Conservation (phyloP, 208 protist species). For the Trypanosoma avium region DNA sequence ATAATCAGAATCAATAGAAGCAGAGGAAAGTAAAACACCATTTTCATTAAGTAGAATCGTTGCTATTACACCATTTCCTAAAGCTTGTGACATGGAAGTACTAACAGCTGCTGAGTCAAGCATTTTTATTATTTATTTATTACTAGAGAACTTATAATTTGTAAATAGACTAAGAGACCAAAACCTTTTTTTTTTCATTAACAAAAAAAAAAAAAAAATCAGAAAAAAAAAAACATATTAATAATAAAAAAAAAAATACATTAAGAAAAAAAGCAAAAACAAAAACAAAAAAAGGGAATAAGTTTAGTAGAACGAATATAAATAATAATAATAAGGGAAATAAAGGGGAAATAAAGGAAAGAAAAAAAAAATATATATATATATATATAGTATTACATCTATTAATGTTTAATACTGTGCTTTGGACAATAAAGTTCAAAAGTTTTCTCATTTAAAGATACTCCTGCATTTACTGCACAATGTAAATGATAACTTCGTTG, state of each 20-base stretch:
- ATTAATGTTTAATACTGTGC: not conserved
- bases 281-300: too few relatives aligned
- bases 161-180: not conserved
- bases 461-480: slow-evolving; percentile 41
- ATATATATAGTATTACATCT: not conserved
- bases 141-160: slow-evolving; percentile 9
- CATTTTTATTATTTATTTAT: slow-evolving; percentile 36
- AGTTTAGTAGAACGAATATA: too few relatives aligned
- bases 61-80: slow-evolving; percentile 62
- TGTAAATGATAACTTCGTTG: slow-evolving; percentile 55
- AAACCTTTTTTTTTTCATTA: not conserved
- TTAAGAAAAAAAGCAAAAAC: not conserved
- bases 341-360: not conserved
- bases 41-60: slow-evolving; percentile 55
- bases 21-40: slow-evolving; percentile 59
- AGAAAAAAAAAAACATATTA: slow-evolving; percentile 1
- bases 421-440: slow-evolving; percentile 24
- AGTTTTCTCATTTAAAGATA: slow-evolving; percentile 20
- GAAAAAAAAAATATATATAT: not conserved
- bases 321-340: slow-evolving; percentile 1
- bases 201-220: slow-evolving; percentile 13
- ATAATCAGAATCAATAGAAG: slow-evolving; percentile 32
- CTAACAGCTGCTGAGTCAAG: slow-evolving; percentile 70
- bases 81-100: slow-evolving; percentile 33
- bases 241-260: slow-evolving; percentile 5